phyloP scores from a whole-genome alignment of 2,329 filamentous ascomycete species.

The Scytalidium lignicola region DNA sequence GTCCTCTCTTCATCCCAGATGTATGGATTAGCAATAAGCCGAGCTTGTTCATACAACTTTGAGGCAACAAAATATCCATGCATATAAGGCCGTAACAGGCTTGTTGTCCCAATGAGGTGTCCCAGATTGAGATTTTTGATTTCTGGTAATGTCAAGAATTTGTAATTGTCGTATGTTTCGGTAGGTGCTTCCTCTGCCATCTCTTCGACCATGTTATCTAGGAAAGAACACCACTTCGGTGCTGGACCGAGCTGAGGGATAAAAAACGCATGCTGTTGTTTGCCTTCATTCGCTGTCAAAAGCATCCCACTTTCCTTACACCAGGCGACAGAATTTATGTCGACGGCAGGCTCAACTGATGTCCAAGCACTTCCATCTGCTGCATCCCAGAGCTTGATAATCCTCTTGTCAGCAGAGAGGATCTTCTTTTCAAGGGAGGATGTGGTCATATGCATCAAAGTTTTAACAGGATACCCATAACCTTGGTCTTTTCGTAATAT shows the following conservation, averaged over 20 bases:
- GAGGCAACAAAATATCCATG: conserved; percentile 98
- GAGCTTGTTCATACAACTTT: conserved; percentile 90
- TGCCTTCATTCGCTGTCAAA: conserved; percentile 92
- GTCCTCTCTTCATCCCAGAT: conserved; percentile 87
- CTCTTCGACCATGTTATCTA: conserved; percentile 97
- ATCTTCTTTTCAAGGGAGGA: conserved; percentile 79
- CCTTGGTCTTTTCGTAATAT: conserved; percentile 91
- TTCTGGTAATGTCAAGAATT: conserved; percentile 88
- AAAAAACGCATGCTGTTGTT: conserved; percentile 92
- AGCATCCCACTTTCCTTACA: conserved; percentile 92
- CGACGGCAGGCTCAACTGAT: conserved; percentile 88
- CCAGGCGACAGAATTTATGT: conserved; percentile 92
- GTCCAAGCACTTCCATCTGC: conserved; percentile 84
- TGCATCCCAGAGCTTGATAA: conserved; percentile 96
- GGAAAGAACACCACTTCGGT: conserved; percentile 91
- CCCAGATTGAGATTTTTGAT: conserved; percentile 79
- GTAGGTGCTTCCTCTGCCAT: conserved; percentile 81
- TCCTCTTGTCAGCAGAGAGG: conserved; percentile 85
- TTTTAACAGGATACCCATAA: conserved; percentile 88
- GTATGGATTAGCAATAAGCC: conserved; percentile 88
- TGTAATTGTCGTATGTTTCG: conserved; percentile 97
- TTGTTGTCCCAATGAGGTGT: conserved; percentile 86
- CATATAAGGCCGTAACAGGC: conserved; percentile 91
- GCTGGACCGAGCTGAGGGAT: conserved; percentile 90
- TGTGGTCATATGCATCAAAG: conserved; percentile 67